A percentile compares a stretch with the other conserved stretches of the same genome.
Evolutionary conservation across 1,139 yeast species (phyloP).

Genomic region (Suhomyces bolitotheri): DNA sequence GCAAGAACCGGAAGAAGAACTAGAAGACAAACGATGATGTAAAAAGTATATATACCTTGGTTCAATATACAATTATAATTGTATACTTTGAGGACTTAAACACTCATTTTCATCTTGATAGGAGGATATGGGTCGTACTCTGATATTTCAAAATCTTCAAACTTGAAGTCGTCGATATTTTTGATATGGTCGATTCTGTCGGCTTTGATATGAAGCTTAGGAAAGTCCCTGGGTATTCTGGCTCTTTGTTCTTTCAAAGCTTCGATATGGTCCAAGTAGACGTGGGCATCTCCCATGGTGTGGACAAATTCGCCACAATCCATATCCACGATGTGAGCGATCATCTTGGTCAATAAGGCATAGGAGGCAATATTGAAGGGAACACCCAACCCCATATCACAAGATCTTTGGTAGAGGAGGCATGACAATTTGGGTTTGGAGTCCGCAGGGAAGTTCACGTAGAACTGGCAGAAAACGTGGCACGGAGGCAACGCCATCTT

Average conservation of each 20-base stretch:
- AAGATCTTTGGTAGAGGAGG: slow-evolving; percentile 91
- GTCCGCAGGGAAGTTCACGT: slow-evolving; percentile 70
- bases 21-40: slow-evolving; percentile 17
- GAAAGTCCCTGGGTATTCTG: slow-evolving; percentile 78
- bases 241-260: slow-evolving; percentile 77
- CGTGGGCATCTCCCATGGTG: slow-evolving; percentile 96
- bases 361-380: slow-evolving; percentile 98
- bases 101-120: slow-evolving; percentile 85
- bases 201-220: slow-evolving; percentile 69
- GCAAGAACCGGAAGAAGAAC: slow-evolving; percentile 11
- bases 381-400: slow-evolving; percentile 98
- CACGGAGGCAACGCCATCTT: slow-evolving; percentile 98
- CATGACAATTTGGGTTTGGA: slow-evolving; percentile 74
- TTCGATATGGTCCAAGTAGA: slow-evolving; percentile 87
- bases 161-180: slow-evolving; percentile 81
- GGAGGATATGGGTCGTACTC: slow-evolving; percentile 80
- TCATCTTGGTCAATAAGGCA: slow-evolving; percentile 88
- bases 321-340: slow-evolving; percentile 91
- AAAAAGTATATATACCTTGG: no score
- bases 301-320: slow-evolving; percentile 95
- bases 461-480: slow-evolving; percentile 94
- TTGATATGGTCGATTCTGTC: slow-evolving; percentile 49
- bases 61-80: no score
- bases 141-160: slow-evolving; percentile 79
- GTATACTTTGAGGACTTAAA: slow-evolving; percentile 22